A percentile compares a stretch with the other conserved stretches of the same genome.
These are phyloP conservation scores for Solanum etuberosum DNA, from an alignment of 257 asterid species.

Conservation along the genomic window DNA sequence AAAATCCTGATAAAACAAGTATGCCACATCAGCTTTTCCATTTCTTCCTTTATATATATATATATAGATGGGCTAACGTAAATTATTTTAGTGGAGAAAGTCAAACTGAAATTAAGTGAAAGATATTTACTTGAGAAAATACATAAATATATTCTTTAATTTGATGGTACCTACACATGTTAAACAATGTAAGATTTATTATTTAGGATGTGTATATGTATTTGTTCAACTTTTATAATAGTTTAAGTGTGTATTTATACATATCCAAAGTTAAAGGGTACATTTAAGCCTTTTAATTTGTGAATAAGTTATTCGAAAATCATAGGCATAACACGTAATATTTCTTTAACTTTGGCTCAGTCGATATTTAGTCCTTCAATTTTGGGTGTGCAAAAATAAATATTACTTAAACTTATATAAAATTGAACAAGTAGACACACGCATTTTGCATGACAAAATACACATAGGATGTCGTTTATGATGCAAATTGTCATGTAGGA, in stretches of 20 bases:
- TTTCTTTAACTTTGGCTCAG: background rate
- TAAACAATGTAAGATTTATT: too few relatives aligned
- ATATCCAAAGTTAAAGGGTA: background rate
- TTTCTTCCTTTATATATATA: too few relatives aligned
- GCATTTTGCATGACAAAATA: too few relatives aligned
- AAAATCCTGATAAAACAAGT: too few relatives aligned
- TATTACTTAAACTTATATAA: background rate
- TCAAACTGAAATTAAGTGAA: background rate
- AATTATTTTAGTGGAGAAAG: background rate
- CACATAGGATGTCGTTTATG: too few relatives aligned
- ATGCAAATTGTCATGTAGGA: accelerated
- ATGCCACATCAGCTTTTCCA: too few relatives aligned
- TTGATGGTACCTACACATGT: too few relatives aligned
- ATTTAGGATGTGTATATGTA: too few relatives aligned
- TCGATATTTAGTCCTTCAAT: background rate
- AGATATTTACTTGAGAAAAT: background rate
- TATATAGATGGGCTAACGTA: background rate
- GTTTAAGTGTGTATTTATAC: too few relatives aligned
- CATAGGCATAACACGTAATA: background rate
- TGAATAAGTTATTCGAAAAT: background rate
- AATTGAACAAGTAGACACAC: background rate
- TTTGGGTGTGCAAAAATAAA: background rate
- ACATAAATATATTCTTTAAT: too few relatives aligned
- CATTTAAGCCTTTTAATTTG: background rate
- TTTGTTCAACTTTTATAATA: too few relatives aligned